Conservation (phyloP, 441 rosid genomes). For the Pelargonium cotyledonis region DNA sequence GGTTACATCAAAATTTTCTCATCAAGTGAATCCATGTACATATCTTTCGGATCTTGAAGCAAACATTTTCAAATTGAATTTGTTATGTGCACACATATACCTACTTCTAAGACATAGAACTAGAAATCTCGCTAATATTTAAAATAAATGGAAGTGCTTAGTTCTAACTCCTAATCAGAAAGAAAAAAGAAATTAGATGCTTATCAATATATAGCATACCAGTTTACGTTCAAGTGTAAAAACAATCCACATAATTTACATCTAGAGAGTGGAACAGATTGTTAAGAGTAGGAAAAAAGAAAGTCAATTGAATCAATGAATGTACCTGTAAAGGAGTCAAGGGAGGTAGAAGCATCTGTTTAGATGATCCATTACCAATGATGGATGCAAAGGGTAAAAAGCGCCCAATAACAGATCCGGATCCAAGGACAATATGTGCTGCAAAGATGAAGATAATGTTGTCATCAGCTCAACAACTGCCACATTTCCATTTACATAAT, state of each 20-base stretch:
- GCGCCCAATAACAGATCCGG: background rate
- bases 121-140: background rate
- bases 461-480: background rate
- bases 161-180: background rate
- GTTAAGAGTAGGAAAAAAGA: background rate
- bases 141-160: too few species aligned
- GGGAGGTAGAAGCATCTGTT: background rate
- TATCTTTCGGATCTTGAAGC: background rate
- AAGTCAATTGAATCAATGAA: background rate
- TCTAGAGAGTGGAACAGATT: background rate
- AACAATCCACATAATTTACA: background rate
- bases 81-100: background rate
- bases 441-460: background rate
- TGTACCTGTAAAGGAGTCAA: constrained; percentile 10
- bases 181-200: background rate
- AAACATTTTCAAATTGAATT: too few species aligned
- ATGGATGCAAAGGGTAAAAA: background rate
- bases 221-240: background rate
- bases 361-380: background rate
- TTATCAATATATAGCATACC: background rate
- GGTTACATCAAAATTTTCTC: too few species aligned
- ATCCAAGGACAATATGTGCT: background rate
- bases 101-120: background rate
- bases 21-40: too few species aligned
- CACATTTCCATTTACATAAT: background rate